Evolutionary conservation across 2,329 filamentous ascomycete species (phyloP), one percentile per base, ranked within the genome.

Genomic region (Hypoxylon sp.): DNA sequence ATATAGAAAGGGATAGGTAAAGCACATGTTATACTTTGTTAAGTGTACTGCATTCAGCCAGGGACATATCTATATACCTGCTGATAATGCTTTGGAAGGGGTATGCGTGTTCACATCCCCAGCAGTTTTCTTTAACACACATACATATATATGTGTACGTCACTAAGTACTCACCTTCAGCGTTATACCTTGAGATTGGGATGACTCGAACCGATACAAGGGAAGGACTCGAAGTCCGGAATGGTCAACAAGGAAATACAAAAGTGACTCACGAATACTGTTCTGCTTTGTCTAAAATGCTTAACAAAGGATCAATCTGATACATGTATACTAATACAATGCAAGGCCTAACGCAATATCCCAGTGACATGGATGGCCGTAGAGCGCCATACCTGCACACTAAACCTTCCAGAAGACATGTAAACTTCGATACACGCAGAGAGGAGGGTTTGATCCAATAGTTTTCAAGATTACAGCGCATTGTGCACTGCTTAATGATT

Each of bases 371-470:
- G 56, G 35, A 33, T 52, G 42, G 35, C 24, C 26, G 24, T 37
- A 60, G 47, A 52, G 31, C 39, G 14, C 3, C 22, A 33, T 51
- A 19, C 17, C 46, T 26, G 26, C 46, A 53, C 22, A 22, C n/a
- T 48, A 14, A 17, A 22, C n/a, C 9, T 51, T 50, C 56, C 52
- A 51, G 47, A 42, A 52, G 24, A 19, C 17, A 22, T 24, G 22
- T 44, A 24, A 31, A 35, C 35, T 52, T 29, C n/a, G n/a, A n/a
- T n/a, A 42, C 44, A 50, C 37, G 22, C 2, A 50, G 13, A 24
- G 17, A 29, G 11, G 9, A n/a, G 11, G 13, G 26, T 14, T 52
- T 44, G 24, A 44, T 60, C 56, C 47, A 60, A 63, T 63, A 46
- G 46, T 52, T 51, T 63, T 56, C 53, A 46, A 63, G 24, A 46